A percentile compares a stretch with the other conserved stretches of the same genome.
phyloP scores from a whole-genome alignment of 1,139 yeast species.

The Ogataea hybrid region DNA sequence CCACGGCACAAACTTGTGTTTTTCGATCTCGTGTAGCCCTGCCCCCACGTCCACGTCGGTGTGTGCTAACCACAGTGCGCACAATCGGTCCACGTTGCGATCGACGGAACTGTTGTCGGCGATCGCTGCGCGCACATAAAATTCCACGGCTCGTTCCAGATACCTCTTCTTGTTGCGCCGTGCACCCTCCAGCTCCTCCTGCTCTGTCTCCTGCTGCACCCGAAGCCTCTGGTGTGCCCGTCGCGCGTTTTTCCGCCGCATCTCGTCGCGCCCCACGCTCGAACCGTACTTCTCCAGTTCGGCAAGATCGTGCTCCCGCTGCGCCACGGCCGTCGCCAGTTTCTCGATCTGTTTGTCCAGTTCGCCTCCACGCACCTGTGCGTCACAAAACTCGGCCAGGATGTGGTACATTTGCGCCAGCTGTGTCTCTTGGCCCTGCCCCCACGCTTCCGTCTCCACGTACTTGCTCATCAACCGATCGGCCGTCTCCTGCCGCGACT shows the following conservation, averaged over 20 bases:
- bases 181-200: conserved; percentile 42
- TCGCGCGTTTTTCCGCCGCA: conserved; percentile 50
- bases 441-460: conserved; percentile 41
- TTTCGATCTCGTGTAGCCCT: conserved; percentile 41
- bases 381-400: conserved; percentile 76
- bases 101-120: conserved; percentile 44
- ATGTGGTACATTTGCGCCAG: conserved; percentile 50
- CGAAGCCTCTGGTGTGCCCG: conserved; percentile 48
- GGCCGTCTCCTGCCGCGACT: conserved; percentile 67
- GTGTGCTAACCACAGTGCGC: conserved; percentile 81
- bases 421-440: conserved; percentile 13
- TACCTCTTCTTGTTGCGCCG: conserved; percentile 41
- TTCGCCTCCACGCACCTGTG: conserved; percentile 50
- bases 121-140: conserved; percentile 55
- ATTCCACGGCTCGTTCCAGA: conserved; percentile 54
- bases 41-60: conserved; percentile 27
- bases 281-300: conserved; percentile 47
- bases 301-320: conserved; percentile 44
- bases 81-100: conserved; percentile 70
- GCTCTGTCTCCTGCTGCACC: conserved; percentile 49
- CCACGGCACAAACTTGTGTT: conserved; percentile 72
- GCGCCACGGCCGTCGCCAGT: conserved; percentile 38
- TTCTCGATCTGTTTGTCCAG: conserved; percentile 45
- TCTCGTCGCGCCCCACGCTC: conserved; percentile 38
- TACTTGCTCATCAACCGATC: conserved; percentile 54